Evolutionary conservation across 345 rosid genomes (phyloP).

Genomic region (Gossypium anomalum): DNA sequence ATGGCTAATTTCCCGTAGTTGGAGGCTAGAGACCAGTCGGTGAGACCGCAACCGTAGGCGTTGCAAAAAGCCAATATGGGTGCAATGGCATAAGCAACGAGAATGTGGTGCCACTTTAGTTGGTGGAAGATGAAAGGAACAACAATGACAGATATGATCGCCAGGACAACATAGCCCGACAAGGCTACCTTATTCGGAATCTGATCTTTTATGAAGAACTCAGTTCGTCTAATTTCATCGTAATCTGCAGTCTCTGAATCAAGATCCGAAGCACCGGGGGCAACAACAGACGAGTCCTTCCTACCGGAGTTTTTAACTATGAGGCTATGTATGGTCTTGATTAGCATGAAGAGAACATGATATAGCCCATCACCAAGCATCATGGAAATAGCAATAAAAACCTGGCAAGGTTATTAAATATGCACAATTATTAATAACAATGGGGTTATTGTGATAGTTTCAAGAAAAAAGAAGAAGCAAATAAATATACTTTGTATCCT

Average conservation of each 20-base stretch:
- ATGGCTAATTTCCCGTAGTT: slow-evolving; percentile 82
- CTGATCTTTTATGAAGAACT: slow-evolving; percentile 68
- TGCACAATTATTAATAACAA: no score
- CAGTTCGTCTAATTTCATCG: slow-evolving; percentile 45
- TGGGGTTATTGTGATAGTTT: neutral
- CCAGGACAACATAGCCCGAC: slow-evolving; percentile 50
- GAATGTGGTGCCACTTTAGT: slow-evolving; percentile 67
- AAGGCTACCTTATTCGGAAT: slow-evolving; percentile 60
- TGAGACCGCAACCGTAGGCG: slow-evolving; percentile 83
- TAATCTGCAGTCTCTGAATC: slow-evolving; percentile 8
- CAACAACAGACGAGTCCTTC: slow-evolving; percentile 4
- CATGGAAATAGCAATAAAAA: slow-evolving; percentile 79
- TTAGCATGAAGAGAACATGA: slow-evolving; percentile 57
- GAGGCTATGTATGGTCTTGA: slow-evolving; percentile 41
- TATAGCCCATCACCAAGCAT: slow-evolving; percentile 88
- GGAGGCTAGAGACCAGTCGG: slow-evolving; percentile 88
- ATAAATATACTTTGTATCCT: slow-evolving; percentile 57
- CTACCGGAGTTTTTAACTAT: slow-evolving; percentile 10
- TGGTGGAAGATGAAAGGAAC: slow-evolving; percentile 72
- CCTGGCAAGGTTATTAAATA: slow-evolving; percentile 22
- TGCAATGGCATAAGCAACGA: slow-evolving; percentile 62
- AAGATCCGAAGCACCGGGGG: neutral
- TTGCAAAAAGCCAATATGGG: slow-evolving; percentile 85
- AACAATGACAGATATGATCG: slow-evolving; percentile 40
- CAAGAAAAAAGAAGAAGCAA: neutral